A percentile compares a stretch with the other conserved stretches of the same genome.
Evolutionary conservation across 2,329 filamentous ascomycete species (phyloP).

Genomic region (Sclerotinia nivalis): DNA sequence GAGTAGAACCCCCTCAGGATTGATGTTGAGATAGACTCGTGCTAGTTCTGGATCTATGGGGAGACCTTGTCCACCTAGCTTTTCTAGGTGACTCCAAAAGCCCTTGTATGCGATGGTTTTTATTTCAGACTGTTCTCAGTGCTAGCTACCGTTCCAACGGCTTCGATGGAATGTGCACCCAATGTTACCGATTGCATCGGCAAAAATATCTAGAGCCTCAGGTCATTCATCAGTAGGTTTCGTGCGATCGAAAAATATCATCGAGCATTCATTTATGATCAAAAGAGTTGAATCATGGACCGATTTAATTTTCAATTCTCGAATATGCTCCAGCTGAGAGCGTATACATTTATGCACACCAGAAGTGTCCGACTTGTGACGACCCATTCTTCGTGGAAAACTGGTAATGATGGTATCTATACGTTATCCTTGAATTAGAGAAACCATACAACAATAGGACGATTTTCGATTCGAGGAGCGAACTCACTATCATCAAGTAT

Average conservation of each 20-base stretch:
- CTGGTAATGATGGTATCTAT: constrained; percentile 45
- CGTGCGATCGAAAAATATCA: constrained; percentile 45
- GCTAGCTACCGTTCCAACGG: background rate
- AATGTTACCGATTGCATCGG: constrained; percentile 46
- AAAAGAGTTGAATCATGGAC: constrained; percentile 45
- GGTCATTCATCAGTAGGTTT: constrained; percentile 42
- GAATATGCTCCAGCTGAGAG: constrained; percentile 35
- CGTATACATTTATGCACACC: constrained; percentile 47
- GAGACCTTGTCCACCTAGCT: constrained; percentile 29
- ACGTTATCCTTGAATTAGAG: background rate
- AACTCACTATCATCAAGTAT: constrained; percentile 43
- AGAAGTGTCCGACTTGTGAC: constrained; percentile 45
- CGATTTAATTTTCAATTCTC: constrained; percentile 39
- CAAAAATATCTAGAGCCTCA: constrained; percentile 47
- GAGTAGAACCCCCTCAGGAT: constrained; percentile 45
- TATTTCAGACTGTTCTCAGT: constrained; percentile 41
- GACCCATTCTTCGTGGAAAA: constrained; percentile 47
- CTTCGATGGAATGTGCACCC: constrained; percentile 37
- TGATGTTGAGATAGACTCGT: constrained; percentile 43
- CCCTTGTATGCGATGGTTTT: constrained; percentile 45
- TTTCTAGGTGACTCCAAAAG: constrained; percentile 41
- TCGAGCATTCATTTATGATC: constrained; percentile 46
- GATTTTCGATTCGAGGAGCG: background rate
- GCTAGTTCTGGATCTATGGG: constrained; percentile 15
- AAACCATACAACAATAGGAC: background rate